Percentiles rank a stretch among this genome's conserved stretches.
phyloP scores from a whole-genome alignment of 2,329 filamentous ascomycete species.

The Chaetomiaceae sp. region DNA sequence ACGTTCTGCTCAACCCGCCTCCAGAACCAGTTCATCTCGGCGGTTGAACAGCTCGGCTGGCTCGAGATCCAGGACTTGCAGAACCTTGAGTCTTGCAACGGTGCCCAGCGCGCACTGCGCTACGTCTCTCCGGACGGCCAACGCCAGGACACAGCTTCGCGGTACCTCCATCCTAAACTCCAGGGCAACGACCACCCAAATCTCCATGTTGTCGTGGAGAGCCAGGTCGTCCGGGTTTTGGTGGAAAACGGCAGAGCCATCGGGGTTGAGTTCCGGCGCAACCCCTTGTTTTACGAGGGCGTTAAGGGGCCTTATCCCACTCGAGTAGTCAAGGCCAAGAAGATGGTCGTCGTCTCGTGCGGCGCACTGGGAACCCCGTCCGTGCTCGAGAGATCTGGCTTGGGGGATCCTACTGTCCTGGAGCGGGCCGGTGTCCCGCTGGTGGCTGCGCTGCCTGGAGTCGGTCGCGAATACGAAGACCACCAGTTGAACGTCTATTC shows the following conservation, averaged over 20 bases:
- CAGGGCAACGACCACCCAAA: slow-evolving; percentile 44
- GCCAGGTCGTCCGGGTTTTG: slow-evolving; percentile 46
- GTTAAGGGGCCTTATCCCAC: not conserved
- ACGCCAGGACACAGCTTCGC: slow-evolving; percentile 55
- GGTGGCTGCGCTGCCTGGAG: slow-evolving; percentile 45
- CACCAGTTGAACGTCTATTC: slow-evolving; percentile 51
- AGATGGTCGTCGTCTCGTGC: slow-evolving; percentile 41
- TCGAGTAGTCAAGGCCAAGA: slow-evolving; percentile 41
- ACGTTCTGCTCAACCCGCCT: slow-evolving; percentile 38
- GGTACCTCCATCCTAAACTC: slow-evolving; percentile 51
- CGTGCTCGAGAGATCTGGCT: slow-evolving; percentile 48
- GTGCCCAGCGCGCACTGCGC: slow-evolving; percentile 39
- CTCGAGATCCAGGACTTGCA: slow-evolving; percentile 51
- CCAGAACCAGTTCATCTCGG: slow-evolving; percentile 48
- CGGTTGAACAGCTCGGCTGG: slow-evolving; percentile 45
- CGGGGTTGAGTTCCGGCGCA: slow-evolving; percentile 47
- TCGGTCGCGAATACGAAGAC: slow-evolving; percentile 52
- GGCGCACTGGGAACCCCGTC: slow-evolving; percentile 40
- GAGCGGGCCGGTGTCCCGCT: slow-evolving; percentile 43
- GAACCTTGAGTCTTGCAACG: slow-evolving; percentile 40
- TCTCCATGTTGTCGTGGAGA: slow-evolving; percentile 50
- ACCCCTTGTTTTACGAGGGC: slow-evolving; percentile 31
- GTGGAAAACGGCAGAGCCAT: slow-evolving; percentile 44
- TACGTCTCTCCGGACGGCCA: slow-evolving; percentile 48
- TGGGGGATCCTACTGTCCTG: slow-evolving; percentile 45